These are phyloP conservation scores for Hypoxylon crocopeplum DNA, from an alignment of 495 filamentous ascomycete genomes.

Conservation along the genomic window DNA sequence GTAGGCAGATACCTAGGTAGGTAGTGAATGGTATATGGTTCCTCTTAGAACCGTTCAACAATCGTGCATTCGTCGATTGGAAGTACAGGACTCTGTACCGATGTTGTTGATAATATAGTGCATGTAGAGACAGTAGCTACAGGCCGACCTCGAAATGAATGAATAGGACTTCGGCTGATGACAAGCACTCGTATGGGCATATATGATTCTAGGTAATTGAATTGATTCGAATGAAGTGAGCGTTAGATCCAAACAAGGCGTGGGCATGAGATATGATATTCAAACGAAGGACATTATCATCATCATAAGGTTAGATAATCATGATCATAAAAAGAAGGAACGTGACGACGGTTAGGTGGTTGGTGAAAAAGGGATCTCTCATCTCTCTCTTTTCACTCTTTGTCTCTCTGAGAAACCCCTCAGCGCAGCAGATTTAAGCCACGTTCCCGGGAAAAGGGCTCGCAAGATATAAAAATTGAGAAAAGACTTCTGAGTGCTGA, in stretches of 20 bases:
- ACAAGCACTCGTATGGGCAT: slow-evolving; percentile 2
- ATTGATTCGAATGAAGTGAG: slow-evolving; percentile 20
- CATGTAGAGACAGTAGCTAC: slow-evolving; percentile 1
- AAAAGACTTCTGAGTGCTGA: slow-evolving; percentile 11
- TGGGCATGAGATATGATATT: slow-evolving; percentile 13
- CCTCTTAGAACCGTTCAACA: slow-evolving; percentile 1
- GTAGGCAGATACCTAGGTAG: not conserved
- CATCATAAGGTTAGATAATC: slow-evolving; percentile 21
- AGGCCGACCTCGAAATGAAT: slow-evolving; percentile 15
- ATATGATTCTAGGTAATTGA: slow-evolving; percentile 10
- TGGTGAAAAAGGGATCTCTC: slow-evolving; percentile 9
- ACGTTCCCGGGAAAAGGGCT: slow-evolving; percentile 11
- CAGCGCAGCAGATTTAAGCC: slow-evolving; percentile 12
- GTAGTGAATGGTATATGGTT: slow-evolving; percentile 4
- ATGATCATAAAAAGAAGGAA: slow-evolving; percentile 19
- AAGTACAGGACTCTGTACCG: slow-evolving; percentile 6
- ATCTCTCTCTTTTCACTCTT: slow-evolving; percentile 17
- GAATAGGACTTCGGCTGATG: slow-evolving; percentile 7
- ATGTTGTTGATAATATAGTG: slow-evolving; percentile 11
- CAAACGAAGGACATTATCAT: slow-evolving; percentile 31
- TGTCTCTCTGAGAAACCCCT: slow-evolving; percentile 12
- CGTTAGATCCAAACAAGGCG: slow-evolving; percentile 18
- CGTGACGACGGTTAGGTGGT: slow-evolving; percentile 9
- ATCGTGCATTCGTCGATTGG: slow-evolving; percentile 11
- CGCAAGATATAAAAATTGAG: slow-evolving; percentile 31